A percentile compares a stretch with the other conserved stretches of the same genome.
phyloP scores from a whole-genome alignment of 805 yeast genomes.

The Candida incommunis region DNA sequence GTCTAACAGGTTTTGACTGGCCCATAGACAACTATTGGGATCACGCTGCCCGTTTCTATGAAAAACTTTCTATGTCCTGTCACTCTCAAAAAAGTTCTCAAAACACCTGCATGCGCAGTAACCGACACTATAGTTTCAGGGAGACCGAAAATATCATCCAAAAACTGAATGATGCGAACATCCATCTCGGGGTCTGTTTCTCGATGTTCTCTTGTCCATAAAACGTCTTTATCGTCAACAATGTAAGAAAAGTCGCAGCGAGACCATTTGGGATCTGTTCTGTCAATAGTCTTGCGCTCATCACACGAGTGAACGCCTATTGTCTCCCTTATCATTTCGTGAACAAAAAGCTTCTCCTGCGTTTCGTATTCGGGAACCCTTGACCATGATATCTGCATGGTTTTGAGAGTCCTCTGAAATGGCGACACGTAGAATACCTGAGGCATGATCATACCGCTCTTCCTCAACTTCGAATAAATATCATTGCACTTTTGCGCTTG shows the following conservation, averaged over 20 bases:
- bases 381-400: slow-evolving; percentile 30
- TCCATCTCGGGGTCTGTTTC: slow-evolving; percentile 27
- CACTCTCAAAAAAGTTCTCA: slow-evolving; percentile 30
- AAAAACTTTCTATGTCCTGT: slow-evolving; percentile 32
- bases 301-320: slow-evolving; percentile 35
- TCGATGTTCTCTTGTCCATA: slow-evolving; percentile 27
- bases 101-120: slow-evolving; percentile 35
- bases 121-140: slow-evolving; percentile 19
- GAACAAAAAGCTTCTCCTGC: slow-evolving; percentile 21
- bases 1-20: too few species aligned
- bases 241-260: slow-evolving; percentile 30
- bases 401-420: slow-evolving; percentile 31
- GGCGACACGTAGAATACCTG: slow-evolving; percentile 31
- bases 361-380: slow-evolving; percentile 13
- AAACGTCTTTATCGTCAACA: slow-evolving; percentile 29
- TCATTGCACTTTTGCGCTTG: slow-evolving; percentile 28
- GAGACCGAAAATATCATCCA: slow-evolving; percentile 27
- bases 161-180: slow-evolving; percentile 31
- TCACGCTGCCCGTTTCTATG: slow-evolving; percentile 39
- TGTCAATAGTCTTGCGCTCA: slow-evolving; percentile 23
- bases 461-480: slow-evolving; percentile 23
- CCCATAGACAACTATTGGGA: slow-evolving; percentile 36
- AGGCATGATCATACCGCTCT: slow-evolving; percentile 20
- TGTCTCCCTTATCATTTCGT: slow-evolving; percentile 31
- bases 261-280: slow-evolving; percentile 25